Base-by-base conservation (phyloP, 179 eudicot species). In the Sideroxylon spinosum region DNA sequence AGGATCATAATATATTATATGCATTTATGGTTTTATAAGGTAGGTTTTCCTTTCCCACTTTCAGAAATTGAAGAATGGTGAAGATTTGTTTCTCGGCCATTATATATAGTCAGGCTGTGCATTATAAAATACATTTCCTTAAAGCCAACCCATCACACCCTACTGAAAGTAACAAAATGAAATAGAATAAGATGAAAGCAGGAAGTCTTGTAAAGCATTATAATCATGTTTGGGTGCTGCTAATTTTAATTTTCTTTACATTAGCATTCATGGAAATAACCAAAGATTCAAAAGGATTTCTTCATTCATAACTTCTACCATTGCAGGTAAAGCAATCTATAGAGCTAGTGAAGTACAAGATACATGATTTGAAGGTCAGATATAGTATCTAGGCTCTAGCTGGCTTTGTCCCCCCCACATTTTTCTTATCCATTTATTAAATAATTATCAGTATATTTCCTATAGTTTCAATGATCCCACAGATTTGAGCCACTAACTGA, bases 301-400 rank as follows among this genome's bases (percentile, higher is more conserved):
- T 50, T 77, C 68, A 19, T 37, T 76, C 68, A 67, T 68, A 60
- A n/a, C 16, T 70, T 73, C 66, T 75, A 69, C 52, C 83, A 61
- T 81, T 70, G 52, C 91, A 93, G 98, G 81, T 88, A 75, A 88
- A 85, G 85, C 83, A 81, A 81, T 82, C 90, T 70, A 29, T 89
- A 70, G 88, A 89, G 82, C 84, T 76, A 68, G 74, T 90, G 68
- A 85, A 85, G 81, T 26, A 74, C 76, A 84, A 69, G 76, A 86
- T 88, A 22, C 71, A 82, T 70, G 85, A 82, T 73, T 83, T 82
- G 76, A 87, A 87, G 91, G 91, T 93, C 57, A 76, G 72, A 71
- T 75, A 32, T 63, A 16, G 9, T 73, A 56, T 11, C 26, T 22
- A 9, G 1, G 8, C n/a, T 28, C 57, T 12, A 3, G n/a, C 53